Base-by-base conservation (phyloP, 805 yeast genomes). In the Pichia californica region DNA sequence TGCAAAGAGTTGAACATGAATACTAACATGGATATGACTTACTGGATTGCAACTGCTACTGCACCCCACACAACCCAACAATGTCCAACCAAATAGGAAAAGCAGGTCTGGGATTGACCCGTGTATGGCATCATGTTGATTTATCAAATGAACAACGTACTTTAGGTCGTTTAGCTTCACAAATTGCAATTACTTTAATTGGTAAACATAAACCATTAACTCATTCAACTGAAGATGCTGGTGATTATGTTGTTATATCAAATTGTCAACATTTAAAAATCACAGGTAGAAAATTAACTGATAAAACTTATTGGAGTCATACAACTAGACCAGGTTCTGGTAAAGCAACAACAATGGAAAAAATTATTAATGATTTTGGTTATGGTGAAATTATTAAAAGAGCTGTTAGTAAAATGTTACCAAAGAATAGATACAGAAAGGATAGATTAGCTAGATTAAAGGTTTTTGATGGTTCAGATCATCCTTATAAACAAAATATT, bases 201-300 rank as follows among this genome's bases (percentile, higher is more conserved):
- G 99, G 99, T n/a, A 93, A 93, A 63, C 97, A 93, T 68, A 93
- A 93, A 70, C 99, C 99, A 4, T 76, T 88, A 0, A 83, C 67
- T 52, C 87, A 88, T 56, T 78, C 77, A 25, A 74, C 83, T 1
- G 68, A 83, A 61, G 99, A 93, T 66, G 79, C 81, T 51, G 99
- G 99, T 13, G 99, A 93, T 64, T 93, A 89, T 58, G 97, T 93
- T 11, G 98, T 93, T 11, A 96, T 91, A 2, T 85, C 97, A 13
- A 94, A 93, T 68, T 88, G 96, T 58, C 75, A 86, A 46, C 78
- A 79, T 51, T 63, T 93, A 56, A 81, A 80, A 52, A 71, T 83
- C n/a, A 81, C 96, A 0, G 98, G 98, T 50, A 82, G 80, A 48
- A 91, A 93, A 62, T 62, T 89, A 56, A 66, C 78, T 44, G 81